Evolutionary conservation across 2,329 filamentous ascomycete species (phyloP), one percentile per base, ranked within the genome.

Genomic region (Sclerotinia glacialis): DNA sequence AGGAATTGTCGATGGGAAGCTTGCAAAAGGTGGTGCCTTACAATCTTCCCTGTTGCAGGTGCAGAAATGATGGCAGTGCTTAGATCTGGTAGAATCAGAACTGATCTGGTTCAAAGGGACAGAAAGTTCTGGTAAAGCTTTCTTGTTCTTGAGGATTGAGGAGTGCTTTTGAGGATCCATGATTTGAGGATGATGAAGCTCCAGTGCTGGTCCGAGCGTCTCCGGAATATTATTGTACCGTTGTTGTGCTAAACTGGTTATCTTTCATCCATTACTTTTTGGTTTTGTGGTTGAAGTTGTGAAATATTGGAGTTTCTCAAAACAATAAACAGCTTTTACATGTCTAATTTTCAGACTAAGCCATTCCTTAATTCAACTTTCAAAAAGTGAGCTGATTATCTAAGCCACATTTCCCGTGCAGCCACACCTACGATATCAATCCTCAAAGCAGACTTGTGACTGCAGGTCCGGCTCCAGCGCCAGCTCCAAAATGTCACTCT

Each of bases 401-500:
- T 31, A 18, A 49, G 58, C 44, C 31, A 11, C 14, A 49, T 5
- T n/a, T 40, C n/a, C 8, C 18, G 14, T 12, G 16, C 44, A 34
- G 31, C 31, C 44, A 40, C 14, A 63, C 37, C 60, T n/a, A 65
- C 50, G 26, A 44, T 60, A 65, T 61, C 67, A 67, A 68, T 69
- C 68, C 69, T 71, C 68, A 63, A 55, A 69, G 71, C 67, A 68
- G 72, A 49, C 72, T 72, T 72, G 69, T 69, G 67, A 69, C 64
- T 49, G 56, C 65, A 54, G 44, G 14, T 42, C 61, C 65, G n/a
- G 49, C 55, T 68, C 3, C 5, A 16, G 49, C 42, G 50, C 61
- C 64, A 31, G 52, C 55, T 69, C 31, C 67, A 69, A 52, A 40
- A 85, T 85, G 83, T 85, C 83, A 74, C 80, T 85, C 58, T 79